Percentiles rank a stretch among this genome's conserved stretches.
These are phyloP conservation scores for Wakefieldia striispora DNA, from an alignment of 768 basidiomycete species.

Conservation along the genomic window DNA sequence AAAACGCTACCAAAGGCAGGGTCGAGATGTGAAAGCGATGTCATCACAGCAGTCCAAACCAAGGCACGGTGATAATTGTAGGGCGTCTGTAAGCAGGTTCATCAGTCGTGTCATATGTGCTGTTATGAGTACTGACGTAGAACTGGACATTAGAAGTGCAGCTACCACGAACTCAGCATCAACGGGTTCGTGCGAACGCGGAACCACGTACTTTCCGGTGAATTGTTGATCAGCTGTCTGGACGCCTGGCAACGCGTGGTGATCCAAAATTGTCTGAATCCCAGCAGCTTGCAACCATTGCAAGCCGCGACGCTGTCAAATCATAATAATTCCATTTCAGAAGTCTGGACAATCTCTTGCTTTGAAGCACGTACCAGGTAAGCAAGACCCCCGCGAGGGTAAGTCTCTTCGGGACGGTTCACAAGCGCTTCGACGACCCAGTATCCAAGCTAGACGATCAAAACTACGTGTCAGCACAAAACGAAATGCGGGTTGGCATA, in stretches of 20 bases:
- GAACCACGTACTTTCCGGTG: constrained; percentile 54
- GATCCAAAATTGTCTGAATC: constrained; percentile 65
- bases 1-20: constrained; percentile 63
- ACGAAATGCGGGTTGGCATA: background rate
- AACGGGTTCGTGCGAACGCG: background rate
- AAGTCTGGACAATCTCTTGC: background rate
- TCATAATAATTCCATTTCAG: background rate
- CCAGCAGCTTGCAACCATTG: constrained; percentile 57
- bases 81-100: constrained; percentile 41
- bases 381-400: constrained; percentile 64
- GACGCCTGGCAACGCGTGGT: constrained; percentile 72
- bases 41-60: constrained; percentile 82
- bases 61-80: constrained; percentile 76
- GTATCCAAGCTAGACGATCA: constrained; percentile 59
- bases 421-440: constrained; percentile 80
- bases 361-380: constrained; percentile 48
- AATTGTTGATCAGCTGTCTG: constrained; percentile 61
- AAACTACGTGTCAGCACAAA: background rate
- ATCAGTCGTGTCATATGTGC: constrained; percentile 1
- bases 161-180: constrained; percentile 32
- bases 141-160: constrained; percentile 71
- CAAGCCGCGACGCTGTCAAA: constrained; percentile 58
- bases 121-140: constrained; percentile 48
- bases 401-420: constrained; percentile 56
- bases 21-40: constrained; percentile 66